Evolutionary conservation across 2,329 filamentous ascomycete species (phyloP), one percentile per base, ranked within the genome.

Genomic region (Cercospora sp.): DNA sequence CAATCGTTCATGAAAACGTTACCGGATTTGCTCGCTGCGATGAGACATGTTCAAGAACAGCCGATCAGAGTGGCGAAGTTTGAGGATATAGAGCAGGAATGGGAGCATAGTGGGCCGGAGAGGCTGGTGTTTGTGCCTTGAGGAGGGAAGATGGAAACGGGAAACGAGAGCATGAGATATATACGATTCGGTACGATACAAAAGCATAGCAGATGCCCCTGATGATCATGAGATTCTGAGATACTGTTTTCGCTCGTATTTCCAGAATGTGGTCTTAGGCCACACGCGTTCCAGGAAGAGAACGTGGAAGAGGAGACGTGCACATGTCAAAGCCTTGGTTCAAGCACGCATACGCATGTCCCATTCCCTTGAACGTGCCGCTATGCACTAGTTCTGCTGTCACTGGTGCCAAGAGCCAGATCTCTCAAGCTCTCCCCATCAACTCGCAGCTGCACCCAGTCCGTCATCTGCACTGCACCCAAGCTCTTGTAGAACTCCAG

Each of bases 371-470:
- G 3, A 8, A 32, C 8, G 10, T 9, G 2, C n/a, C 6, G 21
- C 8, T 12, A 49, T 12, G n/a, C 45, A 21, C 10, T 24, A 10
- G n/a, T 13, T 3, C 8, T 18, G 24, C 12, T 5, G 4, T 10
- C 45, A 6, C 45, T 21, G 18, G 4, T 5, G 5, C 18, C 67
- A 61, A 26, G 45, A 18, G 2, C 87, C 89, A 74, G 94, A 77
- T 80, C 86, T 89, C 30, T 78, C 81, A 94, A 76, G 0, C 81
- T 86, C 16, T 90, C 86, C 3, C 89, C 87, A 67, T 93, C 90
- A 1, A 93, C 88, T 37, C 91, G 85, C 87, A 94, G 89, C 2
- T 87, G 87, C 16, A 92, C 86, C 91, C 91, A 94, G 67, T 91
- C 89, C 69, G 83, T 82, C 89, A 90, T 88, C 72, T 83, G 81